phyloP scores from a whole-genome alignment of 2,329 filamentous ascomycete genomes.

The Diplodia seriata region DNA sequence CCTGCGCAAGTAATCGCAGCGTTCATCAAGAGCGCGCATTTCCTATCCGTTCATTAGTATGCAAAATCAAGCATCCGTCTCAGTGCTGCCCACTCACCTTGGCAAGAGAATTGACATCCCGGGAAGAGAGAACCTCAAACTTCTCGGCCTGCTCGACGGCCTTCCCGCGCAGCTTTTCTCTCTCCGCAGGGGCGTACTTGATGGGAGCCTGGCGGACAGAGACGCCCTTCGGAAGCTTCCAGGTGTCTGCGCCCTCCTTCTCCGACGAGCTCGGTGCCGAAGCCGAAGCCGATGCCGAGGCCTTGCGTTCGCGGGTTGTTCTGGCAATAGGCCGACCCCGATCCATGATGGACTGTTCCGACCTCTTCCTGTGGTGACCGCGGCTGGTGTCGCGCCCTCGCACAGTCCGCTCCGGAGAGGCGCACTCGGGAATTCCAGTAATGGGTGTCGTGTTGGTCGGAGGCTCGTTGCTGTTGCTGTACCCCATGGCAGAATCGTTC shows the following conservation, averaged over 20 bases:
- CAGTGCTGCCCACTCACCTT: slow-evolving; percentile 53
- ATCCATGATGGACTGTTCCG: slow-evolving; percentile 49
- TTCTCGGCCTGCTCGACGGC: slow-evolving; percentile 49
- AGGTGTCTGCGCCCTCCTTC: slow-evolving; percentile 43
- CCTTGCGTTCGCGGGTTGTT: slow-evolving; percentile 17
- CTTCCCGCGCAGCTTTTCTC: slow-evolving; percentile 48
- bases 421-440: slow-evolving; percentile 5
- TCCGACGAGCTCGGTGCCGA: slow-evolving; percentile 46
- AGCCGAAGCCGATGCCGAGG: slow-evolving; percentile 37
- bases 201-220: slow-evolving; percentile 45
- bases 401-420: slow-evolving; percentile 24
- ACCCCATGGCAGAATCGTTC: slow-evolving; percentile 24
- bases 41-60: slow-evolving; percentile 57
- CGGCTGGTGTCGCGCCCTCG: slow-evolving; percentile 13
- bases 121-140: slow-evolving; percentile 50
- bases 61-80: slow-evolving; percentile 34
- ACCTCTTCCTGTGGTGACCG: slow-evolving; percentile 35
- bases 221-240: slow-evolving; percentile 49
- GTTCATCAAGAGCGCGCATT: slow-evolving; percentile 76
- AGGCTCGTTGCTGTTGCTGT: not conserved
- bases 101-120: slow-evolving; percentile 60
- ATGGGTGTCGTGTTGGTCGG: not conserved
- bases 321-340: slow-evolving; percentile 46
- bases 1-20: slow-evolving; percentile 77
- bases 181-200: slow-evolving; percentile 46